Evolutionary conservation across 345 rosid species (phyloP), one percentile per base, ranked within the genome.

Genomic region (Turnera subulata): DNA sequence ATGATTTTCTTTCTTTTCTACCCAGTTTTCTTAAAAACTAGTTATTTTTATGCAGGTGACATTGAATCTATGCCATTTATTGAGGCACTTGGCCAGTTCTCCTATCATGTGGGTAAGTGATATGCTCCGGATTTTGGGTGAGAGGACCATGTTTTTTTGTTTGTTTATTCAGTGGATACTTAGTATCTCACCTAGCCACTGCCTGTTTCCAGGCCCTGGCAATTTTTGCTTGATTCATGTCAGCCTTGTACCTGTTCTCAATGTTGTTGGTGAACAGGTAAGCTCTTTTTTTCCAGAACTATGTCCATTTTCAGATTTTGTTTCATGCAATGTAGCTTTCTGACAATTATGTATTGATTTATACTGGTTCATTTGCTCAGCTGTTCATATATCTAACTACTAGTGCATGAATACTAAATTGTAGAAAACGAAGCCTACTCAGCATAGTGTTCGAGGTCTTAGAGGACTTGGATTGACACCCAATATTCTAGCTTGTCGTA

Each of bases 401-500:
- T 17, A 5, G n/a, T 33, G 14, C 50, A 22, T 51, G 40, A 22
- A 42, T 55, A 56, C 25, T 35, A 32, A 47, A 23, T 46, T 51
- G 9, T 78, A 93, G 97, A 93, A 93, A 85, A 93, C 99, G 64
- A 93, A 93, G 74, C 99, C 99, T 46, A 93, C 99, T 12, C 99
- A 93, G 70, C 99, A 89, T 51, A 89, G 99, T 57, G 97, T 93
- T 67, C 73, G 86, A 25, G 88, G 83, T 56, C 76, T 93, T 12
- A 78, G 92, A 76, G 95, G 90, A 56, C 84, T 85, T 58, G 99
- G 99, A 50, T 70, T 93, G 87, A 73, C 82, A 19, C 99, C 99
- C 15, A 66, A 87, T 57, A 82, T 93, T 53, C 76, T 93, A 69
- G 99, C 92, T 72, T 93, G 99, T 76, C 89, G 99, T 46, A 89